Evolutionary conservation across 441 rosid species (phyloP).

Genomic region (Arabidopsis lyrata): DNA sequence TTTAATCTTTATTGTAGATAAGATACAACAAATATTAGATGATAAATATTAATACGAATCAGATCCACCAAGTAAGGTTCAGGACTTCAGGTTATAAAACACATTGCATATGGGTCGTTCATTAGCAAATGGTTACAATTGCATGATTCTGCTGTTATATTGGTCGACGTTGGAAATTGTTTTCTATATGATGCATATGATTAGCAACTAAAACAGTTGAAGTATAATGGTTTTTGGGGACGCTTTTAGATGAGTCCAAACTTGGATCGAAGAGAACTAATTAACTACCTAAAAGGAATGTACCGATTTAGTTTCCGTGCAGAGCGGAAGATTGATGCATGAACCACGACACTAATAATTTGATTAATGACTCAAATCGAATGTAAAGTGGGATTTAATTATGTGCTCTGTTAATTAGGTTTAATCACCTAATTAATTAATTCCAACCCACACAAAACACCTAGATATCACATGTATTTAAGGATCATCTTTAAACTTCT

Average conservation of each 20-base stretch:
- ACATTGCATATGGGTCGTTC: neutral
- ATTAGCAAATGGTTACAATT: neutral
- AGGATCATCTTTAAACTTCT: neutral
- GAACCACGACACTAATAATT: slow-evolving; percentile 30
- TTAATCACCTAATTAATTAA: slow-evolving; percentile 24
- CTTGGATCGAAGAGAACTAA: neutral
- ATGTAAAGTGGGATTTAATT: slow-evolving; percentile 36
- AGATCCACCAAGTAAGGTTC: slow-evolving; percentile 1
- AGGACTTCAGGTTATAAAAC: neutral
- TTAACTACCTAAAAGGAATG: slow-evolving; percentile 10
- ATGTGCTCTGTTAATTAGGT: slow-evolving; percentile 35
- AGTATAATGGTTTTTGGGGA: neutral
- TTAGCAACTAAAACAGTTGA: neutral
- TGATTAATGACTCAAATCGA: slow-evolving; percentile 14
- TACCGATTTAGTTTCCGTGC: slow-evolving; percentile 23
- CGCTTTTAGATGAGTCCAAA: slow-evolving; percentile 13
- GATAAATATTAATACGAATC: neutral
- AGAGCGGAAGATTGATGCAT: slow-evolving; percentile 36
- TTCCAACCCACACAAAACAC: slow-evolving; percentile 30
- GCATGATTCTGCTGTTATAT: neutral
- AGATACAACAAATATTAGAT: neutral
- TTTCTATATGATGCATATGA: slow-evolving; percentile 8
- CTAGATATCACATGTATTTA: slow-evolving; percentile 32
- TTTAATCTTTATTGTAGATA: neutral
- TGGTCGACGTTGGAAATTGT: neutral